Evolutionary conservation across 2,329 filamentous ascomycete species (phyloP).

Genomic region (Cordyceps javanica): DNA sequence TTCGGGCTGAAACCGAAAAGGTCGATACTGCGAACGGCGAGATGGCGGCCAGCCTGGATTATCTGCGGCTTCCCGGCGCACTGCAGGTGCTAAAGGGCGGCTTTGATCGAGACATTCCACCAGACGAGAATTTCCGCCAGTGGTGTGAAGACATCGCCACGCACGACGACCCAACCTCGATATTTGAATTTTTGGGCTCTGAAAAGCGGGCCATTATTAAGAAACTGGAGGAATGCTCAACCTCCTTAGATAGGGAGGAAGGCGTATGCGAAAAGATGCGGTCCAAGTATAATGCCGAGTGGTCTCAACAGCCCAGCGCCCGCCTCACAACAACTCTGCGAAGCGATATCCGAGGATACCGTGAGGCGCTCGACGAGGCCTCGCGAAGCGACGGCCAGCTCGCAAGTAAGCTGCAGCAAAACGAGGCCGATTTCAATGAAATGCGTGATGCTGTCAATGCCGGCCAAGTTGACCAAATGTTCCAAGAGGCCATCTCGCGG

Average conservation of each 20-base stretch:
- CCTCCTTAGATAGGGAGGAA: conserved; percentile 93
- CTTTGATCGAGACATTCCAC: conserved; percentile 79
- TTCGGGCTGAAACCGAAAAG: conserved; percentile 87
- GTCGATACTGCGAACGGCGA: conserved; percentile 91
- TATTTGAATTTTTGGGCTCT: conserved; percentile 71
- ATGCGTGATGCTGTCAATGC: conserved; percentile 86
- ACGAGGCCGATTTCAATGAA: conserved; percentile 85
- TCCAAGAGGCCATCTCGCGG: conserved; percentile 79
- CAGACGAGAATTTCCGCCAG: conserved; percentile 83
- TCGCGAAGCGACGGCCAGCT: conserved; percentile 79
- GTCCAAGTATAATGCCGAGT: conserved; percentile 90
- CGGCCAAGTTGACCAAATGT: conserved; percentile 81
- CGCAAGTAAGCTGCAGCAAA: conserved; percentile 75
- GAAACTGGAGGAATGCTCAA: conserved; percentile 71
- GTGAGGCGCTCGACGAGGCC: conserved; percentile 84
- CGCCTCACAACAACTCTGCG: conserved; percentile 81
- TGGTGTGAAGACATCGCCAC: conserved; percentile 93
- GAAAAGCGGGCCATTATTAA: conserved; percentile 71
- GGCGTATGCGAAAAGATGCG: conserved; percentile 99
- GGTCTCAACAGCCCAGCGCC: conserved; percentile 95
- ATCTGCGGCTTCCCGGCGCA: conserved; percentile 81
- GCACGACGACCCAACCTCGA: conserved; percentile 70
- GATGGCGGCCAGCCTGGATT: conserved; percentile 92
- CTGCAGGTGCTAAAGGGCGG: conserved; percentile 89
- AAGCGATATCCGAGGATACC: conserved; percentile 80